Percentiles rank a stretch among this genome's conserved stretches.
Evolutionary conservation across 2,329 filamentous ascomycete species (phyloP).

Genomic region (Colletotrichum magnum): DNA sequence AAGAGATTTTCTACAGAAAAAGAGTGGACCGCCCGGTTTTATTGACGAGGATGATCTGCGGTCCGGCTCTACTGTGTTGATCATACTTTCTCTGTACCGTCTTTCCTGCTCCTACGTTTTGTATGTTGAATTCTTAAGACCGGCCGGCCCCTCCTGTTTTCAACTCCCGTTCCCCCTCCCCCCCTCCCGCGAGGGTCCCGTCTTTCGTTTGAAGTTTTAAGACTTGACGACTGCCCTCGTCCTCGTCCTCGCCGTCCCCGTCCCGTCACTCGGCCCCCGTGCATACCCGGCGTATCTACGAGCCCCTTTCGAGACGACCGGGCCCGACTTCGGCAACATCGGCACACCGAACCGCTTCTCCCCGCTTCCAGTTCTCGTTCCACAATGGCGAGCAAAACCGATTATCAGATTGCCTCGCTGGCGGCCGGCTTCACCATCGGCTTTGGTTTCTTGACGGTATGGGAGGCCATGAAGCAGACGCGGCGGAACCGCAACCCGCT

Average conservation of each 20-base stretch:
- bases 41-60: constrained; percentile 1
- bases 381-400: constrained; percentile 42
- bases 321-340: background rate
- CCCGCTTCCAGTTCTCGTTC: background rate
- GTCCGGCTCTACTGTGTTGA: background rate
- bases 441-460: constrained; percentile 57
- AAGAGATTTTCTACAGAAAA: background rate
- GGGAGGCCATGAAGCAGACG: constrained; percentile 59
- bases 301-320: constrained; percentile 8
- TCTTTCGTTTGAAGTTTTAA: constrained; percentile 19
- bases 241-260: background rate
- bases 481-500: constrained; percentile 51
- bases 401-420: constrained; percentile 49
- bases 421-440: constrained; percentile 54
- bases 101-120: no score
- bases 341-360: background rate
- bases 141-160: constrained; percentile 4
- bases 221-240: constrained; percentile 8
- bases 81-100: no score
- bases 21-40: constrained; percentile 4
- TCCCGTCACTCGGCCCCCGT: background rate
- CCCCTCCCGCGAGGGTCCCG: background rate
- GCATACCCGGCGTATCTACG: constrained; percentile 13
- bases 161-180: no score
- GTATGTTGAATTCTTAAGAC: constrained; percentile 10